Conservation (phyloP, 257 asterid species). For the Penstemon eatonii region DNA sequence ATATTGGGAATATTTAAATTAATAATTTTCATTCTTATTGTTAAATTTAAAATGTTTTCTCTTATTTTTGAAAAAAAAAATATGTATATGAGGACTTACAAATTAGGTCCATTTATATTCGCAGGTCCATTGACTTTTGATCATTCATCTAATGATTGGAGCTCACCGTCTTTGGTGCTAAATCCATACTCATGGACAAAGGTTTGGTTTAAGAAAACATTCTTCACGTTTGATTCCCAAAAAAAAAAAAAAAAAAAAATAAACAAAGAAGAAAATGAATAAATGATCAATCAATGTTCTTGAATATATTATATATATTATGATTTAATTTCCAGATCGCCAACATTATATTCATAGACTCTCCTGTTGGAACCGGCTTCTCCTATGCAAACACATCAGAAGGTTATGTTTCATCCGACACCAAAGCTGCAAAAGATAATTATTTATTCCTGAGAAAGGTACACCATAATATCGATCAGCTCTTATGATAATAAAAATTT, state of each 20-base stretch:
- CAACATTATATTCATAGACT: constrained; percentile 32
- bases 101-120: too few species aligned
- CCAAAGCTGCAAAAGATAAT: neutral
- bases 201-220: constrained; percentile 15
- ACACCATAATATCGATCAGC: too few species aligned
- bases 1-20: too few species aligned
- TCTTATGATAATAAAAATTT: neutral
- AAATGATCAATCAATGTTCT: too few species aligned
- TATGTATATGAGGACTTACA: too few species aligned
- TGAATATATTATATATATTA: too few species aligned
- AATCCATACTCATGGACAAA: constrained; percentile 47
- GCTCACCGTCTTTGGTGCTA: constrained; percentile 29
- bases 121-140: constrained; percentile 41
- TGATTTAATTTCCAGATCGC: constrained; percentile 23
- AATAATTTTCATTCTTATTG: too few species aligned
- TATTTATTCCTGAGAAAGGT: constrained; percentile 31
- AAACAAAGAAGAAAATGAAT: too few species aligned
- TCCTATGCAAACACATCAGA: constrained; percentile 22
- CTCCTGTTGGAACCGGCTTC: constrained; percentile 38
- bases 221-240: too few species aligned
- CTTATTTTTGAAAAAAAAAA: too few species aligned
- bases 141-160: constrained; percentile 13
- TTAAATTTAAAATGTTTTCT: too few species aligned
- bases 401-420: constrained; percentile 20
- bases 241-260: too few species aligned